Percentiles rank a stretch among this genome's conserved stretches.
These are phyloP conservation scores for Camellia japonica DNA, from an alignment of 148 eudicot genomes.

Conservation along the genomic window DNA sequence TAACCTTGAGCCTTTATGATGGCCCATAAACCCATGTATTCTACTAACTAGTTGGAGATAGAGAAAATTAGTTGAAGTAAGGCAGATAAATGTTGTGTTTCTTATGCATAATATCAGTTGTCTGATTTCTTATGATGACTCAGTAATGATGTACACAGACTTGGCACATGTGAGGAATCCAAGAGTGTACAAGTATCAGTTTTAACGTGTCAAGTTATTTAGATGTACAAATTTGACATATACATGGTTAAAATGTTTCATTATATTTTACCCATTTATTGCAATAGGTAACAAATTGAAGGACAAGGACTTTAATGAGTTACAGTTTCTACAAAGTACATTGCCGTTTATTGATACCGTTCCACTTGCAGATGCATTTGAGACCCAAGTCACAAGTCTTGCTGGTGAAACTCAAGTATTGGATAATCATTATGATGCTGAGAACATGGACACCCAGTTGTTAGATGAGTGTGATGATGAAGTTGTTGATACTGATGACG, in stretches of 20 bases:
- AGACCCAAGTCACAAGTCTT: constrained; percentile 38
- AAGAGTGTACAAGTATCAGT: no score
- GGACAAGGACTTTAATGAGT: constrained; percentile 21
- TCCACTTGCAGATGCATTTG: constrained; percentile 32
- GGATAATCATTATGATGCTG: constrained; percentile 30
- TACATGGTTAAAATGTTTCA: neutral
- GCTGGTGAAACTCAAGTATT: constrained; percentile 35
- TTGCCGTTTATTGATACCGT: constrained; percentile 22
- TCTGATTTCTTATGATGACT: neutral
- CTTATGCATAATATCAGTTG: neutral
- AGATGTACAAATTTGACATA: neutral
- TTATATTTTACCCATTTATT: neutral
- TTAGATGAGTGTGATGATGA: constrained; percentile 37
- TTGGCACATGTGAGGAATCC: neutral
- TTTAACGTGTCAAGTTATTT: neutral
- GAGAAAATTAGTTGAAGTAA: neutral
- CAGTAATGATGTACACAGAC: neutral
- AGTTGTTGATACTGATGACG: constrained; percentile 26
- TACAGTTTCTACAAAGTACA: neutral
- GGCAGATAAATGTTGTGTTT: neutral
- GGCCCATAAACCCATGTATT: no score
- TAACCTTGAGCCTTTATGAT: neutral
- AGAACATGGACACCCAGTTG: constrained; percentile 32
- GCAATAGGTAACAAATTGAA: constrained; percentile 15
- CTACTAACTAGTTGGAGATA: neutral